Evolutionary conservation across 108 stramenopile species (phyloP).

Genomic region (Poteriospumella lacustris): DNA sequence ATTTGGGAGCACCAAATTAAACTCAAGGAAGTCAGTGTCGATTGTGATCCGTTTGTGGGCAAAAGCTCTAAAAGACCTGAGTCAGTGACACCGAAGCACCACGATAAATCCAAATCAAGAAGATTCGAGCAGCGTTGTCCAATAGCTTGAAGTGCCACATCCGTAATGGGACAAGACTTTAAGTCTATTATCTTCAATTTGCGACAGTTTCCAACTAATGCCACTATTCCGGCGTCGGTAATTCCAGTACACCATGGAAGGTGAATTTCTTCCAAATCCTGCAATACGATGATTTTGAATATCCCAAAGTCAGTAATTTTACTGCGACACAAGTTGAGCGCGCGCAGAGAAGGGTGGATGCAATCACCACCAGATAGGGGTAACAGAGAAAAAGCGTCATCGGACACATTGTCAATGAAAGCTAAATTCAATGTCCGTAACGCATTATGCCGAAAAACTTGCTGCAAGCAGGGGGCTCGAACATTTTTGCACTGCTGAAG

Average conservation of each 20-base stretch:
- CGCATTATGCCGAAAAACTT: not conserved
- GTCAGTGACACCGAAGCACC: not conserved
- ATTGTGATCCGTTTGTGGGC: not conserved
- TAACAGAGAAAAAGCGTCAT: slow-evolving; percentile 3
- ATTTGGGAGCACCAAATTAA: slow-evolving; percentile 1
- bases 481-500: not conserved
- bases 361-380: too few relatives aligned
- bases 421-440: not conserved
- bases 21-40: not conserved
- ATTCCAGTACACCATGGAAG: slow-evolving; percentile 1
- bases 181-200: not conserved
- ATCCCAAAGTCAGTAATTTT: not conserved
- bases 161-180: slow-evolving; percentile 10
- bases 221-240: not conserved
- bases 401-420: slow-evolving; percentile 8
- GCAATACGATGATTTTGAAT: not conserved
- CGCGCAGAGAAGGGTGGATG: not conserved
- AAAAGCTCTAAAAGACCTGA: not conserved
- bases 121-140: not conserved
- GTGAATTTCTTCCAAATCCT: not conserved
- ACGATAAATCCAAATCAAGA: not conserved
- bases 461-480: not conserved
- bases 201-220: not conserved
- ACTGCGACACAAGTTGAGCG: not conserved
- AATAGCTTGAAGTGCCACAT: not conserved